Evolutionary conservation across 805 yeast genomes (phyloP), one percentile per base, ranked within the genome.

Genomic region (Cyberlindnera lachancei): DNA sequence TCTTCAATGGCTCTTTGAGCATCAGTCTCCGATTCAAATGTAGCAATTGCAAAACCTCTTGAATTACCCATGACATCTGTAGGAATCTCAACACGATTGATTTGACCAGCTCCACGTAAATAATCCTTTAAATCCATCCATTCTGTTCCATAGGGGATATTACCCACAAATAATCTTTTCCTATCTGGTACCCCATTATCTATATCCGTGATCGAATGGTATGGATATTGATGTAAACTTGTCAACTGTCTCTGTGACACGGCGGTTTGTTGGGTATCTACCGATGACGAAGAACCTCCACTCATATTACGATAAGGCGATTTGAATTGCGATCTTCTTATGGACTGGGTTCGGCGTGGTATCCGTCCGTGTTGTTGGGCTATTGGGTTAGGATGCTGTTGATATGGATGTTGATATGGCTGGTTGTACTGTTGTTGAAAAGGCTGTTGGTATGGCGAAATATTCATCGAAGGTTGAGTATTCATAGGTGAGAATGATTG

Each of bases 11-110:
- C 63, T 25, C 58, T 57, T 4, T 58, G 57, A 4, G 81, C 72
- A 22, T 70, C 71, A 7, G 53, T 60, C 20, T 59, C 63, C 23
- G 63, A 52, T 1, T 61, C 61, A 16, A 74, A 75, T 4, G 68
- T 62, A 2, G 75, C 82, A 29, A 79, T 67, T 1, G 85, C 86
- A 58, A 74, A 79, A 2, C 87, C 86, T 44, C 75, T 68, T 9
- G 48, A 41, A 20, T 63, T 50, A 3, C 73, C 73, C 27, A 57
- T 58, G 4, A 37, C 43, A 28, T 52, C 47, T n/a, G 26, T 21
- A 4, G 66, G 63, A 15, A 65, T 59, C 31, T 65, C 69, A 16
- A 64, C 63, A 9, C 57, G 45, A 15, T 35, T 30, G 12, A 22
- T 43, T 1, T 23, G 19, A 4, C 51, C 50, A 1, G 47, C 46